Evolutionary conservation across 2,329 filamentous ascomycete species (phyloP).

Genomic region (Neoascochyta sp.): DNA sequence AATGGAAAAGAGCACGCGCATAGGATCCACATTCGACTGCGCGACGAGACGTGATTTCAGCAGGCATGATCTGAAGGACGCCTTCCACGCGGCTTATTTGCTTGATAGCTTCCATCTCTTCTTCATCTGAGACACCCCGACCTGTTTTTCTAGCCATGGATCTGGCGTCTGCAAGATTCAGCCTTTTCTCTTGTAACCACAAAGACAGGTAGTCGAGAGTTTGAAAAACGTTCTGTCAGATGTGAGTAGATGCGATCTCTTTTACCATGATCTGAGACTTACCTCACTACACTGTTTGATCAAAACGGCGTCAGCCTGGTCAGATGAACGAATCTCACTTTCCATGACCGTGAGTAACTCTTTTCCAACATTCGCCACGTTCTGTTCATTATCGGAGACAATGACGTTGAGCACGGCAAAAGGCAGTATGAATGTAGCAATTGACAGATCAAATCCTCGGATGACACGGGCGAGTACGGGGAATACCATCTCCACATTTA

Average conservation of each 20-base stretch:
- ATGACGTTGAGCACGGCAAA: conserved; percentile 82
- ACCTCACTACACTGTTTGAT: conserved; percentile 85
- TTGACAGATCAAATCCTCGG: conserved; percentile 77
- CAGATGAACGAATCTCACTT: conserved; percentile 52
- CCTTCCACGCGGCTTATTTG: conserved; percentile 64
- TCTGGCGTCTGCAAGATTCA: conserved; percentile 39
- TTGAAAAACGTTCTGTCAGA: conserved; percentile 72
- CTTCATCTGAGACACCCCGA: conserved; percentile 45
- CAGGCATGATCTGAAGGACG: conserved; percentile 65
- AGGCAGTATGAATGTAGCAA: conserved; percentile 83
- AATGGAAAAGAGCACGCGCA: conserved; percentile 85
- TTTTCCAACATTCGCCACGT: conserved; percentile 61
- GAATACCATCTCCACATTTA: conserved; percentile 74
- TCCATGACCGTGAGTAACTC: conserved; percentile 76
- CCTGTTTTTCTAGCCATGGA: conserved; percentile 45
- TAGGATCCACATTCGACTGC: conserved; percentile 95
- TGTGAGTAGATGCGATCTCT: conserved; percentile 15
- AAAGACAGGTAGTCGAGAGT: conserved; percentile 87
- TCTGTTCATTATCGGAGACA: conserved; percentile 63
- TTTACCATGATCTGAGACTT: conserved; percentile 27
- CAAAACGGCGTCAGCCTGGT: conserved; percentile 65
- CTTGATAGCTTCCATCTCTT: conserved; percentile 52
- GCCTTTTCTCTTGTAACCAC: conserved; percentile 80
- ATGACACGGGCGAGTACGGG: conserved; percentile 78
- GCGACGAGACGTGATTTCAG: conserved; percentile 71